These are phyloP conservation scores for Arachnomyces sp. DNA, from an alignment of 2,329 filamentous ascomycete genomes.

Conservation along the genomic window DNA sequence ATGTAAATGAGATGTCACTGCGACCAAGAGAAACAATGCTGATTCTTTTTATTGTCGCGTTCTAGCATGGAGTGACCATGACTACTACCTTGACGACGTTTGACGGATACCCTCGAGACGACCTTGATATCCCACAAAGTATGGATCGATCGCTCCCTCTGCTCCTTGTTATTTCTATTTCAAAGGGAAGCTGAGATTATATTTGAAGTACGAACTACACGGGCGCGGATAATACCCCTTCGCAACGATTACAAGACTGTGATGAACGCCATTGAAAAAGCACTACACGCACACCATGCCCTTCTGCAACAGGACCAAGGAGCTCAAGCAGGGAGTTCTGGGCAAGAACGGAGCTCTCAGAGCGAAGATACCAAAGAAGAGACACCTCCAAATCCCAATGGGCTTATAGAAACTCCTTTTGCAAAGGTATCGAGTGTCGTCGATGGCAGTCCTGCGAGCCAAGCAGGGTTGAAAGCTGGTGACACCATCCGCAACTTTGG, in stretches of 20 bases:
- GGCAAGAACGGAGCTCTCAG: constrained; percentile 14
- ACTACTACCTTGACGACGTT: constrained; percentile 75
- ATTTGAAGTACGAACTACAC: constrained; percentile 73
- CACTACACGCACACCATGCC: constrained; percentile 88
- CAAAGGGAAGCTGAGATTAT: constrained; percentile 5
- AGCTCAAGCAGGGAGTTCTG: constrained; percentile 17
- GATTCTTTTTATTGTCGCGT: constrained; percentile 7
- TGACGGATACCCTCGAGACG: constrained; percentile 86
- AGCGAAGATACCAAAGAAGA: constrained; percentile 18
- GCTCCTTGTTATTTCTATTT: constrained; percentile 1
- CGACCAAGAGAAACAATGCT: constrained; percentile 7
- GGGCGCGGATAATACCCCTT: constrained; percentile 78
- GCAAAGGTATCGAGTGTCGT: constrained; percentile 84
- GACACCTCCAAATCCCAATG: constrained; percentile 17
- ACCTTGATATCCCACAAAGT: constrained; percentile 95
- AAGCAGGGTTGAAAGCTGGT: constrained; percentile 70
- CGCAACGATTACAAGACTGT: constrained; percentile 90
- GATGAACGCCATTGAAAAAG: constrained; percentile 75
- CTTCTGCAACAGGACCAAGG: constrained; percentile 50
- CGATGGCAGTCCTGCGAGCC: constrained; percentile 68
- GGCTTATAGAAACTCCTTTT: constrained; percentile 58
- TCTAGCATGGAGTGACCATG: constrained; percentile 90
- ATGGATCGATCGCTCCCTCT: constrained; percentile 23
- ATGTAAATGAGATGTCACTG: constrained; percentile 4
- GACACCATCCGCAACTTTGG: constrained; percentile 83